phyloP scores from a whole-genome alignment of 2,329 filamentous ascomycete genomes.

The Cladosporium austrohemisphaericum region DNA sequence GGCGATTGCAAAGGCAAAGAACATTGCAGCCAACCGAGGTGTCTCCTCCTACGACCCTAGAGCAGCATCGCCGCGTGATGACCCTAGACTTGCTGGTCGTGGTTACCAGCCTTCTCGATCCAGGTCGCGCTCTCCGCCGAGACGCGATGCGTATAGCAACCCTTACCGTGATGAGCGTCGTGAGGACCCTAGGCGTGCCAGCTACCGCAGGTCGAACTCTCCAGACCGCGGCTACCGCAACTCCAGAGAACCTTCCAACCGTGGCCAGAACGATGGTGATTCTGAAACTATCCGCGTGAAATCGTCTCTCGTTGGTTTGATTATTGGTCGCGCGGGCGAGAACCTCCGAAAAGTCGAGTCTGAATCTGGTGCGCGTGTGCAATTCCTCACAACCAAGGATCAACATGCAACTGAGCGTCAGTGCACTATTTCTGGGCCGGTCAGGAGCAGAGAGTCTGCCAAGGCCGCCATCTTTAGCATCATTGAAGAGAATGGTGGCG shows the following conservation, averaged over 20 bases:
- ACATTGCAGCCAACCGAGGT: conserved; percentile 75
- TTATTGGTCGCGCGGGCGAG: conserved; percentile 87
- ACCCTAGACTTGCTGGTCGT: conserved; percentile 51
- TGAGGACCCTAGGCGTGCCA: conserved; percentile 56
- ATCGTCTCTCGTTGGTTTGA: conserved; percentile 79
- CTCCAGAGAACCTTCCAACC: conserved; percentile 22
- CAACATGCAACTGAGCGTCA: conserved; percentile 69
- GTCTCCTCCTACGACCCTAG: conserved; percentile 49
- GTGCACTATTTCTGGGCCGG: conserved; percentile 78
- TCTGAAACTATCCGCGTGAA: conserved; percentile 79
- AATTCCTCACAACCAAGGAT: conserved; percentile 77
- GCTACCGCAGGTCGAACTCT: conserved; percentile 69
- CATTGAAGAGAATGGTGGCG: conserved; percentile 77
- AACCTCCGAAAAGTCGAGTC: conserved; percentile 80
- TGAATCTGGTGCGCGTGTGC: conserved; percentile 77
- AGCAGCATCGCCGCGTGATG: conserved; percentile 33
- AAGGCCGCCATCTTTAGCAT: conserved; percentile 81
- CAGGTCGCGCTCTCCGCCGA: conserved; percentile 67
- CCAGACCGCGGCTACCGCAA: conserved; percentile 44
- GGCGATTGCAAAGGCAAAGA: conserved; percentile 78
- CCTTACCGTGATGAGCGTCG: conserved; percentile 84
- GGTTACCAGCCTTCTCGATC: conserved; percentile 59
- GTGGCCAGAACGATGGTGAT: conserved; percentile 57
- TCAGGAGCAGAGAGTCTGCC: conserved; percentile 68
- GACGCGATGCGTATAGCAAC: conserved; percentile 66